A percentile compares a stretch with the other conserved stretches of the same genome.
Conservation (phyloP, 331 rosid species). For the Quercus tomentella region DNA sequence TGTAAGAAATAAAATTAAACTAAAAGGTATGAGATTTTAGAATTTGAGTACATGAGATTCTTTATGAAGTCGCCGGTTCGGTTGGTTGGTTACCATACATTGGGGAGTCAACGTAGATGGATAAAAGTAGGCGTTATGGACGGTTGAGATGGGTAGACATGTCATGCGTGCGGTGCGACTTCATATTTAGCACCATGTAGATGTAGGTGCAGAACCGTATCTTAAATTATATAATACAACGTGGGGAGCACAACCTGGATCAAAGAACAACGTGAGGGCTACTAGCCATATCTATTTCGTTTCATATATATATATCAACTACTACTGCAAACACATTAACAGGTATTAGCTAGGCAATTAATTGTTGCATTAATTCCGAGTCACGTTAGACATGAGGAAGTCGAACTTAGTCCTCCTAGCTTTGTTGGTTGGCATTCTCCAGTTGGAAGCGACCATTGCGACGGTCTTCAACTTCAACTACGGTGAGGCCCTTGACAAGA, state of each 20-base stretch:
- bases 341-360: not conserved
- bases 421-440: conserved; percentile 13
- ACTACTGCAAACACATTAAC: not conserved
- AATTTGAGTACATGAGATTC: not conserved
- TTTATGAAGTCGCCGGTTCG: not conserved
- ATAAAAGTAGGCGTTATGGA: not conserved
- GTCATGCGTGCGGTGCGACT: not conserved
- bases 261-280: conserved; percentile 33
- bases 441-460: not conserved
- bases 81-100: not conserved
- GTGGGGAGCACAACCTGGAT: conserved; percentile 34
- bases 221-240: conserved; percentile 8
- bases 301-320: not conserved
- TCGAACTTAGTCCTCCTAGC: conserved; percentile 16
- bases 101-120: not conserved
- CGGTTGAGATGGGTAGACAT: conserved; percentile 6
- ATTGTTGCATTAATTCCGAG: not conserved
- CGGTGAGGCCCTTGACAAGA: conserved; percentile 69
- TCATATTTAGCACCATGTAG: not conserved
- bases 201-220: not conserved
- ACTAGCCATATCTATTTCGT: not conserved
- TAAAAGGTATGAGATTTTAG: too few species aligned
- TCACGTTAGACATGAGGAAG: not conserved
- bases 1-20: too few species aligned
- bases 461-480: conserved; percentile 33